Conservation (phyloP, 208 protist genomes). For the Trypanosoma melophagium region DNA sequence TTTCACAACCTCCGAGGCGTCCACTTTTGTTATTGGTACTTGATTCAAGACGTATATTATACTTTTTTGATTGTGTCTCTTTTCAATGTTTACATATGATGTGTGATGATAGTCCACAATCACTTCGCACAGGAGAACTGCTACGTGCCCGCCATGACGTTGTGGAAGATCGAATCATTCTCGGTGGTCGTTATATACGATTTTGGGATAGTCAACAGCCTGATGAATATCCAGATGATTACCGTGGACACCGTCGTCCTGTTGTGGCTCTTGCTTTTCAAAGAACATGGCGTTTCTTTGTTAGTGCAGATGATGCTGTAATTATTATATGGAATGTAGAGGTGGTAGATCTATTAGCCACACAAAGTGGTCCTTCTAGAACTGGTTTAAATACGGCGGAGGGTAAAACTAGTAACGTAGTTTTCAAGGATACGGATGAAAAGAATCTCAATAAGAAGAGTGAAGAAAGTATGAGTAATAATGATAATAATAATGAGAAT, state of each 20-base stretch:
- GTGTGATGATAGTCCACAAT: conserved; percentile 43
- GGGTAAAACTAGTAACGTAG: not conserved
- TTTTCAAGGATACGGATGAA: not conserved
- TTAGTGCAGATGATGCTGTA: conserved; percentile 75
- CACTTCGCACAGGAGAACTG: conserved; percentile 49
- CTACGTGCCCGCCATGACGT: conserved; percentile 71
- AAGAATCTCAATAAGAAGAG: not conserved
- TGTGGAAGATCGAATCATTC: conserved; percentile 60
- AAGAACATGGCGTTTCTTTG: conserved; percentile 37
- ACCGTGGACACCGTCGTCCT: conserved; percentile 60
- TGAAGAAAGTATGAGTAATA: not conserved
- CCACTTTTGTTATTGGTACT: conserved; percentile 64
- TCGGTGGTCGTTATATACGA: conserved; percentile 66
- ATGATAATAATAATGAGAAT: not conserved
- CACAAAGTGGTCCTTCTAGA: not conserved
- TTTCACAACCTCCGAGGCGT: conserved; percentile 43
- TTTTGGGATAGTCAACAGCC: conserved; percentile 57
- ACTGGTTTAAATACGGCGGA: not conserved
- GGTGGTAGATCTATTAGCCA: not conserved
- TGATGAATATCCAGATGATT: conserved; percentile 49
- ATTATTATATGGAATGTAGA: conserved; percentile 60
- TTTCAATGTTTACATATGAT: conserved; percentile 49
- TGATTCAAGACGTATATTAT: conserved; percentile 69
- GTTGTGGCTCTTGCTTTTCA: conserved; percentile 62
- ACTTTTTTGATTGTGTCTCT: conserved; percentile 64